A percentile compares a stretch with the other conserved stretches of the same genome.
Evolutionary conservation across 257 asterid species (phyloP).

Genomic region (Dorcoceras hygrometricum): DNA sequence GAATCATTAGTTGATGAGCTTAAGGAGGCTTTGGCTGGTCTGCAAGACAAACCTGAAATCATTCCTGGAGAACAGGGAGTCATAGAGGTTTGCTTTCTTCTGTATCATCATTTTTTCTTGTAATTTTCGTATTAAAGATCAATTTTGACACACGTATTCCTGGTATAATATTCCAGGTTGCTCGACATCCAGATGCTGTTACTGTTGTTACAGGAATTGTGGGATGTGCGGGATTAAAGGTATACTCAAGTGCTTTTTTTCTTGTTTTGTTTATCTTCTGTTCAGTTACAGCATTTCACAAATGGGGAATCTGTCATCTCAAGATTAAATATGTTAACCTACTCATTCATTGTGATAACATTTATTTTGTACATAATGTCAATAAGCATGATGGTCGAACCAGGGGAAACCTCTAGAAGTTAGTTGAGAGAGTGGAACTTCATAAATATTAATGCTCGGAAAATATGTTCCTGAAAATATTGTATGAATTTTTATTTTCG

Average conservation of each 20-base stretch:
- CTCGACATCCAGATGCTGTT: constrained; percentile 93
- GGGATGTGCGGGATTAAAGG: constrained; percentile 99
- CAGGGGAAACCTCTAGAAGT: neutral
- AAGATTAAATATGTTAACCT: no score
- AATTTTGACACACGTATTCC: constrained; percentile 15
- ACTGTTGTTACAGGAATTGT: constrained; percentile 97
- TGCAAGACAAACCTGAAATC: constrained; percentile 82
- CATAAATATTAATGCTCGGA: no score
- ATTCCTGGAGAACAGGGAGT: constrained; percentile 95
- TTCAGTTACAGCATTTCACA: neutral
- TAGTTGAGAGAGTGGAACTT: neutral
- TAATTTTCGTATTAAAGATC: neutral
- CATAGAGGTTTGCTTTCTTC: constrained; percentile 61
- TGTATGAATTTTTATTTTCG: neutral
- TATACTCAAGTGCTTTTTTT: constrained; percentile 20
- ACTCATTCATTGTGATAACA: no score
- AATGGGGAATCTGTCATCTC: constrained; percentile 2
- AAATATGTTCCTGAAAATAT: neutral
- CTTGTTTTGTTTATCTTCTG: neutral
- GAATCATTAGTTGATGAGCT: constrained; percentile 75
- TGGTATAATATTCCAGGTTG: constrained; percentile 57
- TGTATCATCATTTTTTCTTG: constrained; percentile 5
- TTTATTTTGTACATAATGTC: neutral
- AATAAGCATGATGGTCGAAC: neutral
- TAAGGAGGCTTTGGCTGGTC: constrained; percentile 77